Evolutionary conservation across 768 basidiomycete genomes (phyloP).

Genomic region (Lentinus brumalis): DNA sequence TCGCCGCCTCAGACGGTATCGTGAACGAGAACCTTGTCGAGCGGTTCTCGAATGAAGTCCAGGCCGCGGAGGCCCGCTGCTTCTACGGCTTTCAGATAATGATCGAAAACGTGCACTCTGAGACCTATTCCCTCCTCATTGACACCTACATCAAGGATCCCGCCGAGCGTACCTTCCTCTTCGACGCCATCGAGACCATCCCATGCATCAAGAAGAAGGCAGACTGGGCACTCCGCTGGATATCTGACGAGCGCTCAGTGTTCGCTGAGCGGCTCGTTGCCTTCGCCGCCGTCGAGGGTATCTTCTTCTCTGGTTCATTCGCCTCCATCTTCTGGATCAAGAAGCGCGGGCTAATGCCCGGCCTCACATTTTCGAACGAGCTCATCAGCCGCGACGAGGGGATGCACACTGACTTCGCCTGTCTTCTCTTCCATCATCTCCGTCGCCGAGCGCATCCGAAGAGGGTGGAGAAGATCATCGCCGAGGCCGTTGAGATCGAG

Average conservation of each 20-base stretch:
- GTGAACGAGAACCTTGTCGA: slow-evolving; percentile 96
- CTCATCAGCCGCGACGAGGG: slow-evolving; percentile 96
- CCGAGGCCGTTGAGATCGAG: slow-evolving; percentile 83
- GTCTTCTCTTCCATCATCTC: slow-evolving; percentile 84
- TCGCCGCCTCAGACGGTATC: slow-evolving; percentile 94
- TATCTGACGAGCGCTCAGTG: slow-evolving; percentile 73
- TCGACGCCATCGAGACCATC: slow-evolving; percentile 92
- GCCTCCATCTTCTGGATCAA: slow-evolving; percentile 97
- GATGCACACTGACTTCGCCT: slow-evolving; percentile 96
- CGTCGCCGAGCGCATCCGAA: slow-evolving; percentile 80
- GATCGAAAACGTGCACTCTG: slow-evolving; percentile 98
- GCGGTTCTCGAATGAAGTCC: slow-evolving; percentile 91
- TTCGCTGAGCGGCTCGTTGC: slow-evolving; percentile 91
- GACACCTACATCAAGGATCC: slow-evolving; percentile 92
- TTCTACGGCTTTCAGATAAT: slow-evolving; percentile 99
- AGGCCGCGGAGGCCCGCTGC: slow-evolving; percentile 89
- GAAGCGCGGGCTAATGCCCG: slow-evolving; percentile 97
- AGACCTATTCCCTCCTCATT: slow-evolving; percentile 94
- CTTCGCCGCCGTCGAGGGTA: slow-evolving; percentile 94
- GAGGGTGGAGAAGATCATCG: slow-evolving; percentile 69
- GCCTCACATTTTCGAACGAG: slow-evolving; percentile 95
- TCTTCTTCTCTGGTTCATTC: slow-evolving; percentile 95
- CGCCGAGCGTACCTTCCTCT: slow-evolving; percentile 74
- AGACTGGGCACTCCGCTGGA: slow-evolving; percentile 95
- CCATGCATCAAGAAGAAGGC: slow-evolving; percentile 92